phyloP scores from a whole-genome alignment of 148 eudicot genomes.

The Silene uniflora region DNA sequence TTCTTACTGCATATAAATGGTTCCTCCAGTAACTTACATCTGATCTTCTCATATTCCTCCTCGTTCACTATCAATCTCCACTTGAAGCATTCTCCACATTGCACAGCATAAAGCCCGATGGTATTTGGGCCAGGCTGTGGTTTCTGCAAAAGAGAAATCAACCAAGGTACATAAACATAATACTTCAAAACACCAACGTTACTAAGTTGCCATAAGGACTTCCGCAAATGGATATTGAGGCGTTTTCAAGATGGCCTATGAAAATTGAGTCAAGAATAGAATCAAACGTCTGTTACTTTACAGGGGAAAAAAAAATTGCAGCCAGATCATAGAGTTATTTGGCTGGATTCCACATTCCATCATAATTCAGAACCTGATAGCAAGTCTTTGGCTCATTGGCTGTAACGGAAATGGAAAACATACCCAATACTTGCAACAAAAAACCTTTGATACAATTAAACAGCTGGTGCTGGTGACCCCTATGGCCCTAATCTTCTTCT shows the following conservation, averaged over 20 bases:
- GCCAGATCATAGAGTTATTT: background rate
- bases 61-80: constrained; percentile 64
- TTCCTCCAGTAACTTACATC: constrained; percentile 53
- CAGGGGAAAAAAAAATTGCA: too few relatives aligned
- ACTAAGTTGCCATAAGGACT: background rate
- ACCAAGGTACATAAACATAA: background rate
- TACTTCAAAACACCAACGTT: background rate
- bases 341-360: background rate
- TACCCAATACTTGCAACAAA: background rate
- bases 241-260: background rate
- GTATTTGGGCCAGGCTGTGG: constrained; percentile 26
- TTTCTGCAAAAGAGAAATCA: constrained; percentile 26
- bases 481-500: background rate
- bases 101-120: constrained; percentile 39
- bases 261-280: background rate
- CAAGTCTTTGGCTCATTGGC: background rate
- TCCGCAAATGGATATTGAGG: background rate
- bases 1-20: constrained; percentile 69
- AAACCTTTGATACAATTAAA: background rate
- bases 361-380: background rate
- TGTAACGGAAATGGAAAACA: background rate
- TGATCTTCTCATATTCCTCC: constrained; percentile 64
- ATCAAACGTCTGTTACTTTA: background rate
- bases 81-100: too few relatives aligned
- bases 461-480: background rate